A percentile compares a stretch with the other conserved stretches of the same genome.
These are phyloP conservation scores for Penicillium sp. DNA, from an alignment of 2,329 filamentous ascomycete species.

Conservation along the genomic window DNA sequence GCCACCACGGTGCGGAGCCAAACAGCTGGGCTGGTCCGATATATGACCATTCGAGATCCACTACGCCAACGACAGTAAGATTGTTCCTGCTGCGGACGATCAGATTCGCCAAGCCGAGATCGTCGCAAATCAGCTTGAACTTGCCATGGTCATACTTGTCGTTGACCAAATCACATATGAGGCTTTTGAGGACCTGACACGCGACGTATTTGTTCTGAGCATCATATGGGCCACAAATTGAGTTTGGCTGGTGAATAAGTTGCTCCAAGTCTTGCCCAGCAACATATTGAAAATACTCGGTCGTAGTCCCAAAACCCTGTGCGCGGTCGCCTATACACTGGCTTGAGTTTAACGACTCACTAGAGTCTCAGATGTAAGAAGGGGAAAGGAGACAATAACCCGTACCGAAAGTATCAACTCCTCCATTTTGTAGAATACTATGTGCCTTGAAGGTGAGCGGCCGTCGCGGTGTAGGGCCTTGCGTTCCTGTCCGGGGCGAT, in stretches of 20 bases:
- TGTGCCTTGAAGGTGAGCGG: conserved; percentile 34
- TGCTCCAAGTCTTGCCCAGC: conserved; percentile 31
- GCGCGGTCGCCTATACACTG: conserved; percentile 20
- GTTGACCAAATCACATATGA: conserved; percentile 1
- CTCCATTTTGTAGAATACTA: conserved; percentile 29
- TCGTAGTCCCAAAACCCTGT: conserved; percentile 29
- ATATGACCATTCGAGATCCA: conserved; percentile 22
- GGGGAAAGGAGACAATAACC: conserved; percentile 6
- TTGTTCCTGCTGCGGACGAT: conserved; percentile 33
- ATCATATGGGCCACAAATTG: conserved; percentile 23
- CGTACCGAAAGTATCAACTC: conserved; percentile 28
- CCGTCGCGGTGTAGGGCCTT: conserved; percentile 14
- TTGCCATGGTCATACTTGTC: conserved; percentile 19
- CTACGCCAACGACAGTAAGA: conserved; percentile 32
- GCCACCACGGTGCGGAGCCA: conserved; percentile 1
- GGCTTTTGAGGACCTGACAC: conserved; percentile 25
- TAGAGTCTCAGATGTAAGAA: not conserved
- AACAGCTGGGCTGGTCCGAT: conserved; percentile 1
- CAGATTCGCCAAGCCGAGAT: conserved; percentile 36
- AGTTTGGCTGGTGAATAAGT: conserved; percentile 34
- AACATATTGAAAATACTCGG: conserved; percentile 31
- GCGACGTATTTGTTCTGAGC: conserved; percentile 26
- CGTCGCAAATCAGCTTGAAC: conserved; percentile 38
- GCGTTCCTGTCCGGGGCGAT: conserved; percentile 12
- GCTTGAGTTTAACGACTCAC: conserved; percentile 13